Evolutionary conservation across 192 early-diverging fungal genomes (phyloP), one percentile per base, ranked within the genome.

Genomic region (Lobosporangium transversale): DNA sequence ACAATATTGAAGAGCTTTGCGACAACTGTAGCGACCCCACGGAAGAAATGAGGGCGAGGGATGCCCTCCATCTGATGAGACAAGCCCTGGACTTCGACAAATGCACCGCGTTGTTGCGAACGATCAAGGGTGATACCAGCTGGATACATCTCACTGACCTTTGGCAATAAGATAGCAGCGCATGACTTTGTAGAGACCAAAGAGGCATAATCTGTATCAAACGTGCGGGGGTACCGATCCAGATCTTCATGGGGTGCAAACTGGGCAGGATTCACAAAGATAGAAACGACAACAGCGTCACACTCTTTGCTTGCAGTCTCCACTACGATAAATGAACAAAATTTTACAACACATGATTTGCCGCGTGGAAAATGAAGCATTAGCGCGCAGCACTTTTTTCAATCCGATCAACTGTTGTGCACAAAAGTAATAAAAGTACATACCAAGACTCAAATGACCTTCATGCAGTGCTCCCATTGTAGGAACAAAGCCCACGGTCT

Each of bases 251-350:
- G 89, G 0, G 96, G 97, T 6, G 95, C 95, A 69, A 99, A 99
- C 69, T 99, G 97, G 7, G 97, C 93, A n/a, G 97, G 97, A 70
- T 99, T 99, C 33, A 99, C 97, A 82, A 98, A 99, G 59, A 99
- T 95, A 58, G 89, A 90, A 21, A 94, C 82, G 0, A 93, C 90
- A 2, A 95, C 91, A 26, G 78, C 51, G 49, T 93, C 88, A 75
- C 91, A 93, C 20, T 84, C 54, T 45, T 79, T 20, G 18, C 83
- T 79, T 0, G 92, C 95, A 10, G 58, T 56, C 21, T 69, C 64
- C 2, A 90, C 90, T 83, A 50, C 30, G 18, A 49, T 49, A 8
- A 40, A 45, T 32, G 21, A 3, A 66, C 42, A 50, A 6, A 20
- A 37, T 9, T 24, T 14, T 26, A 15, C 35, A 24, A 42, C 8